Evolutionary conservation across 257 asterid genomes (phyloP).

Genomic region (Pogostemon cablin): DNA sequence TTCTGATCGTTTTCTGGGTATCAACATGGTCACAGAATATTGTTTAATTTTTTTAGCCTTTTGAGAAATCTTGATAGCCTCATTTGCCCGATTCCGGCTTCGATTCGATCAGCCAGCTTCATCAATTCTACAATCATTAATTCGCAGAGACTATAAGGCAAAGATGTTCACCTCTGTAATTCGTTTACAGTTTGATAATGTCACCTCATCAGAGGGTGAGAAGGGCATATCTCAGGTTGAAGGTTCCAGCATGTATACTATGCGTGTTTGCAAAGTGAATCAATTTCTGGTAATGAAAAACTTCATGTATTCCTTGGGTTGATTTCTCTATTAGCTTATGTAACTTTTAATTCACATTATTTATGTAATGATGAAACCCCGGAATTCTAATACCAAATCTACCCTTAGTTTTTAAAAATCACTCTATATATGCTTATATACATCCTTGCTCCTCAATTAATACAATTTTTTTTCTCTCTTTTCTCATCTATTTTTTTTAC

Average conservation of each 20-base stretch:
- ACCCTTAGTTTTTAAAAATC: too few species aligned
- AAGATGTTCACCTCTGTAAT: conserved; percentile 42
- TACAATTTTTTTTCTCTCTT: too few species aligned
- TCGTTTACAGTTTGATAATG: conserved; percentile 33
- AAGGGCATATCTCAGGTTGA: conserved; percentile 26
- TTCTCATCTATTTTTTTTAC: too few species aligned
- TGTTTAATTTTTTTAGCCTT: conserved; percentile 21
- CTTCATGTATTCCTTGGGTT: background rate
- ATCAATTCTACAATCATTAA: conserved; percentile 33
- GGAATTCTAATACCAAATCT: too few species aligned
- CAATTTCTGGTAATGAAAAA: background rate
- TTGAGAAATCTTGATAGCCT: conserved; percentile 19
- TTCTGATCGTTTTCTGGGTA: conserved; percentile 1
- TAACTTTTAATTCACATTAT: background rate
- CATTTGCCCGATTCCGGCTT: conserved; percentile 13
- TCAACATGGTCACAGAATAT: conserved; percentile 27
- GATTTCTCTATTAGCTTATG: background rate
- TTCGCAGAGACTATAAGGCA: conserved; percentile 38
- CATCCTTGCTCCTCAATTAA: too few species aligned
- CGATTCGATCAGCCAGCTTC: conserved; percentile 19
- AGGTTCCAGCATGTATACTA: conserved; percentile 16
- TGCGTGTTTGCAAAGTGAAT: background rate
- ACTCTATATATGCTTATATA: too few species aligned
- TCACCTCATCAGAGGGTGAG: background rate
- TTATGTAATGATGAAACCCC: background rate